Conservation (phyloP, 2,329 filamentous ascomycete species). For the Claviceps sorghi region DNA sequence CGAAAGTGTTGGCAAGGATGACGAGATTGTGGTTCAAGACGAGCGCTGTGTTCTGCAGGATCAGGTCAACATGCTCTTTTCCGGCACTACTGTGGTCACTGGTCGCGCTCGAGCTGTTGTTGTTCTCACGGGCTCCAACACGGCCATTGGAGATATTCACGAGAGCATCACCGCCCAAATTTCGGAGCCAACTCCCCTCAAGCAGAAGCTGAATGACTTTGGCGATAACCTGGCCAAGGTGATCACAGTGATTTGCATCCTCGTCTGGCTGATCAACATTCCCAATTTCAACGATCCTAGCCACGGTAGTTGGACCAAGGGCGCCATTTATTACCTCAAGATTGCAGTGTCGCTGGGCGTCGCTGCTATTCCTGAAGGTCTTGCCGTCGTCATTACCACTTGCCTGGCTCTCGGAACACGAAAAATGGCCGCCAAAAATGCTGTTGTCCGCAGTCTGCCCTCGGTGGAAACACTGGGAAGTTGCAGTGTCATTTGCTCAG, state of each 20-base stretch:
- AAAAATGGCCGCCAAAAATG: conserved; percentile 98
- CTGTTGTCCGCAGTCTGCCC: conserved; percentile 86
- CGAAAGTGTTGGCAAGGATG: conserved; percentile 87
- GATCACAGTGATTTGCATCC: conserved; percentile 88
- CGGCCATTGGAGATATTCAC: conserved; percentile 96
- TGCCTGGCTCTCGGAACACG: conserved; percentile 90
- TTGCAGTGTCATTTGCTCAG: conserved; percentile 98
- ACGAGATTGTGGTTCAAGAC: conserved; percentile 51
- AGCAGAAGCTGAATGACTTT: conserved; percentile 98
- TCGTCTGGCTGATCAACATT: conserved; percentile 98
- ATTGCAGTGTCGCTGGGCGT: conserved; percentile 97
- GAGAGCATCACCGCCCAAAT: conserved; percentile 98
- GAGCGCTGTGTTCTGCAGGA: conserved; percentile 87
- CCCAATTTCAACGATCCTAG: conserved; percentile 91
- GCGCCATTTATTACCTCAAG: conserved; percentile 98
- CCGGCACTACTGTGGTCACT: conserved; percentile 90
- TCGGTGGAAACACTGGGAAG: conserved; percentile 96
- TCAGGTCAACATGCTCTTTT: conserved; percentile 95
- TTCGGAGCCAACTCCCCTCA: conserved; percentile 88
- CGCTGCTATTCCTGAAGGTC: conserved; percentile 90
- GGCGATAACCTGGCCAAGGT: conserved; percentile 94
- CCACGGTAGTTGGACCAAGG: conserved; percentile 88
- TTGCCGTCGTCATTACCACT: conserved; percentile 97
- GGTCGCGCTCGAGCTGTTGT: conserved; percentile 87
- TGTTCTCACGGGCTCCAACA: conserved; percentile 74